Conservation (phyloP, 331 rosid genomes). For the Acacia pycnantha region DNA sequence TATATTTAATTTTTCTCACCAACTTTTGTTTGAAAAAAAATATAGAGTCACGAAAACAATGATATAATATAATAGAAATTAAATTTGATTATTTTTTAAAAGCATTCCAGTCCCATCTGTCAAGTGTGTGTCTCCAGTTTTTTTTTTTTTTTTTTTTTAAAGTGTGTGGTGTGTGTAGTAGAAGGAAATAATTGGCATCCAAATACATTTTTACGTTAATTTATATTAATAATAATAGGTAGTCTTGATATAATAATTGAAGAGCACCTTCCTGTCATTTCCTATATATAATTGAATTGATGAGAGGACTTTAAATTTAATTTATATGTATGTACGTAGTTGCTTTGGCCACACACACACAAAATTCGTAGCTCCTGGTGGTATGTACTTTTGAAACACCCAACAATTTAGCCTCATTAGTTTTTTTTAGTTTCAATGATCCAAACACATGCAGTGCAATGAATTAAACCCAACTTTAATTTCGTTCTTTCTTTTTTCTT, state of each 20-base stretch:
- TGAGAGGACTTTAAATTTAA: neutral
- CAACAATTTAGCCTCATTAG: neutral
- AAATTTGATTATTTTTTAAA: neutral
- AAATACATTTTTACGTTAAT: neutral
- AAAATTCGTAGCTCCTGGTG: neutral
- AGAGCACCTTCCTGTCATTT: conserved; percentile 3
- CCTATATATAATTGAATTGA: conserved; percentile 5
- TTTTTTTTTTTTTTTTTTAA: neutral
- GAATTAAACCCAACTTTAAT: neutral
- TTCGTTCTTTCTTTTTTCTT: neutral
- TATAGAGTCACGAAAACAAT: neutral
- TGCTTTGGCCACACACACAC: neutral
- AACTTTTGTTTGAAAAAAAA: no score
- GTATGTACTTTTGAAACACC: no score
- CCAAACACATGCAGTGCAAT: neutral
- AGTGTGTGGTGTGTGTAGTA: neutral
- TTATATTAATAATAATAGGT: neutral
- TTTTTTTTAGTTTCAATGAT: neutral
- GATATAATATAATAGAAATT: neutral
- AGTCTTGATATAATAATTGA: neutral
- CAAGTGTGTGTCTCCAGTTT: neutral
- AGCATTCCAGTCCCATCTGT: neutral
- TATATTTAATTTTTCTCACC: neutral
- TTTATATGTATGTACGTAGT: neutral
- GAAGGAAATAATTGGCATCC: neutral